phyloP scores from a whole-genome alignment of 176 grass and related monocot genomes.

The Musa itinerans region DNA sequence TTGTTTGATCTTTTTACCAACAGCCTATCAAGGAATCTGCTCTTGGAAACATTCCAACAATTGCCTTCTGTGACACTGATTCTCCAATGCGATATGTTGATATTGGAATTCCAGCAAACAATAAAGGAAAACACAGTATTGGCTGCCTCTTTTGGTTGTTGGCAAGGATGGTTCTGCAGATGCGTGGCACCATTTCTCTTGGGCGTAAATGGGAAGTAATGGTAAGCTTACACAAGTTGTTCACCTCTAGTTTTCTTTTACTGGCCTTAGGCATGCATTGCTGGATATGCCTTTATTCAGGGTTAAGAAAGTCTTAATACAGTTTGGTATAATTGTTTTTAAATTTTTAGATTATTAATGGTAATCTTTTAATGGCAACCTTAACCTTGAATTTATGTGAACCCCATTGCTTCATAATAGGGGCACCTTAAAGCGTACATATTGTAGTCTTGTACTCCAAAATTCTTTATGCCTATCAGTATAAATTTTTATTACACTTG shows the following conservation, averaged over 20 bases:
- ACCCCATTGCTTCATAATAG: not conserved
- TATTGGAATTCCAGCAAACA: constrained; percentile 15
- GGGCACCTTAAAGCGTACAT: too few relatives aligned
- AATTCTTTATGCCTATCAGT: too few relatives aligned
- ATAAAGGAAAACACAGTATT: constrained; percentile 15
- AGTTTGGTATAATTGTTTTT: not conserved
- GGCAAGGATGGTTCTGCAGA: constrained; percentile 15
- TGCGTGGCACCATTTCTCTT: constrained; percentile 7
- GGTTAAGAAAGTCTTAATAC: too few relatives aligned
- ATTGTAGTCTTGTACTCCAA: too few relatives aligned
- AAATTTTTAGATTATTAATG: not conserved
- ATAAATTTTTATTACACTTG: too few relatives aligned
- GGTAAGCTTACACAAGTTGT: not conserved
- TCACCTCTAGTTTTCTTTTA: too few relatives aligned
- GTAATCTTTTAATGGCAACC: too few relatives aligned
- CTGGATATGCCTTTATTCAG: too few relatives aligned
- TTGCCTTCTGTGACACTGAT: constrained; percentile 16
- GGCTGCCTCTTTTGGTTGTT: constrained; percentile 17
- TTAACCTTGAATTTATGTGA: not conserved
- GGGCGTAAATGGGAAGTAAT: constrained; percentile 12
- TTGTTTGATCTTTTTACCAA: not conserved
- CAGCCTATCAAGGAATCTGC: constrained; percentile 19
- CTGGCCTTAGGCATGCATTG: too few relatives aligned
- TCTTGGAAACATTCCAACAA: constrained; percentile 14
- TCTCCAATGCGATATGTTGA: constrained; percentile 20